A percentile compares a stretch with the other conserved stretches of the same genome.
Conservation (phyloP, 768 basidiomycete species). For the Russula olivacea region DNA sequence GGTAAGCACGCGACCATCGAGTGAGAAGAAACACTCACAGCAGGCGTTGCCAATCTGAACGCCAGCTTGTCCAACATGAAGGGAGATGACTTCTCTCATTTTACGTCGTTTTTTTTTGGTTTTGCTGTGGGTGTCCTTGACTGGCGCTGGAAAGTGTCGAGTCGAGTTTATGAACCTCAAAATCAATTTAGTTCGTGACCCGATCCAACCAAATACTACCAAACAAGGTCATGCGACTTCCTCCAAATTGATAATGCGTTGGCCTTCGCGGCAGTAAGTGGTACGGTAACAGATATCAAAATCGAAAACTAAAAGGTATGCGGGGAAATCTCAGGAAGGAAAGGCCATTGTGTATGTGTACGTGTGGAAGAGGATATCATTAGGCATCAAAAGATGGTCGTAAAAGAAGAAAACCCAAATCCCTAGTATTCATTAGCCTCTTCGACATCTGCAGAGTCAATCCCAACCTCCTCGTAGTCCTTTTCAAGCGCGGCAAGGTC, state of each 20-base stretch:
- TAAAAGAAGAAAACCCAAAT: background rate
- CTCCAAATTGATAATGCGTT: conserved; percentile 1
- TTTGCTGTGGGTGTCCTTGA: background rate
- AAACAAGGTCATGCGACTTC: conserved; percentile 11
- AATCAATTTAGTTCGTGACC: background rate
- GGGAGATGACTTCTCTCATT: conserved; percentile 93
- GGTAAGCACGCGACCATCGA: conserved; percentile 27
- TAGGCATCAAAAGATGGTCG: conserved; percentile 10
- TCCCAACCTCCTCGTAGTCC: conserved; percentile 84
- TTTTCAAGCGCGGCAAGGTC: conserved; percentile 99
- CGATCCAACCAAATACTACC: background rate
- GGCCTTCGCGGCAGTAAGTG: conserved; percentile 3
- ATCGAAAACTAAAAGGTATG: conserved; percentile 8
- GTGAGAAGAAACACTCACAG: conserved; percentile 50
- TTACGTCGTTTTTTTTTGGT: conserved; percentile 13
- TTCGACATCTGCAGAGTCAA: conserved; percentile 45
- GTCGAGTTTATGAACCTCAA: background rate
- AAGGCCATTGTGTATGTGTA: conserved; percentile 30
- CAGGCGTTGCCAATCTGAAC: conserved; percentile 93
- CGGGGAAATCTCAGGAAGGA: background rate
- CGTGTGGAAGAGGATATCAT: conserved; percentile 24
- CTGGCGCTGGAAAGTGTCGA: background rate
- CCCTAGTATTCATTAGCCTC: conserved; percentile 45
- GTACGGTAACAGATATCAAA: conserved; percentile 16
- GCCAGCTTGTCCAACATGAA: conserved; percentile 97